These are phyloP conservation scores for Starmerella floricola DNA, from an alignment of 805 yeast genomes.

Conservation along the genomic window DNA sequence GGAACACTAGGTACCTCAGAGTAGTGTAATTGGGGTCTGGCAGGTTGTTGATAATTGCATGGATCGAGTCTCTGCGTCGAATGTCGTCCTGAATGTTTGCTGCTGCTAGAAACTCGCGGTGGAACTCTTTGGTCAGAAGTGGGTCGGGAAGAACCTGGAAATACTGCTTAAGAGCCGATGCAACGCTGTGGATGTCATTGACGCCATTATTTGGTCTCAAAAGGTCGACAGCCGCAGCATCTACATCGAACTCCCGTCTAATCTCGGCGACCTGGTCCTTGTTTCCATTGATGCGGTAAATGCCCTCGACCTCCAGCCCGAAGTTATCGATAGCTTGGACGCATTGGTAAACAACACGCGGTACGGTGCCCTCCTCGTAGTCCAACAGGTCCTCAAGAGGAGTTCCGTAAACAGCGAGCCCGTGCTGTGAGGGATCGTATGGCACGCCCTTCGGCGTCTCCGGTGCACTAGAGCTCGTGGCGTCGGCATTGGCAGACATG, in stretches of 20 bases:
- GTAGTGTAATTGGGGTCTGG: slow-evolving; percentile 96
- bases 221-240: slow-evolving; percentile 47
- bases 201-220: slow-evolving; percentile 45
- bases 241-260: slow-evolving; percentile 47
- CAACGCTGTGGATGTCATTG: slow-evolving; percentile 80
- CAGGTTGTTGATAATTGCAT: slow-evolving; percentile 73
- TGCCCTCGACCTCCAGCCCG: slow-evolving; percentile 79
- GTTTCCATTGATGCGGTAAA: slow-evolving; percentile 78
- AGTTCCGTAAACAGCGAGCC: slow-evolving; percentile 59
- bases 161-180: slow-evolving; percentile 71
- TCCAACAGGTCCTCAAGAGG: slow-evolving; percentile 67
- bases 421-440: slow-evolving; percentile 25
- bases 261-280: slow-evolving; percentile 60
- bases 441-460: background rate
- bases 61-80: slow-evolving; percentile 60
- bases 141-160: slow-evolving; percentile 83
- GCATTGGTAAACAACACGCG: slow-evolving; percentile 78
- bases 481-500: too few relatives aligned
- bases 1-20: slow-evolving; percentile 70
- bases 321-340: slow-evolving; percentile 72
- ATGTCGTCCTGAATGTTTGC: slow-evolving; percentile 53
- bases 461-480: background rate
- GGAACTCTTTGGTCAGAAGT: slow-evolving; percentile 52
- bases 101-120: slow-evolving; percentile 52
- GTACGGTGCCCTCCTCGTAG: slow-evolving; percentile 83